Conservation (phyloP, 2,329 filamentous ascomycete genomes). For the Chaetothyriales sp. region DNA sequence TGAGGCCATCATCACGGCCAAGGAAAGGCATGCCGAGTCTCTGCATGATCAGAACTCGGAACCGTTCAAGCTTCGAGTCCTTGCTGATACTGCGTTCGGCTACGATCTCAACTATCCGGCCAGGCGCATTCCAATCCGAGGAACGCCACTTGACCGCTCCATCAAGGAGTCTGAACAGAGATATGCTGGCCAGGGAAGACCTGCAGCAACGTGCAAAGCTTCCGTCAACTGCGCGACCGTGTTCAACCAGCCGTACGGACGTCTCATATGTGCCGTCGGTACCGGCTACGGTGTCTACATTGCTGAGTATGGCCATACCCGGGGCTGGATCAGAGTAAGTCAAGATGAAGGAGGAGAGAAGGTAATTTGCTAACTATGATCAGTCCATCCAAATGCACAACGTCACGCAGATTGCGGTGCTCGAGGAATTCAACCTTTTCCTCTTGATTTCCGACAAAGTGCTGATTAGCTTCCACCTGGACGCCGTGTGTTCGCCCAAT, state of each 20-base stretch:
- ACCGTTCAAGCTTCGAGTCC: slow-evolving; percentile 78
- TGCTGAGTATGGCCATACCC: slow-evolving; percentile 72
- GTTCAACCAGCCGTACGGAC: slow-evolving; percentile 66
- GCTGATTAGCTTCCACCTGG: slow-evolving; percentile 83
- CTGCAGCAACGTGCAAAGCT: slow-evolving; percentile 67
- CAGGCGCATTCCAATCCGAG: slow-evolving; percentile 60
- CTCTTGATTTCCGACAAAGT: slow-evolving; percentile 82
- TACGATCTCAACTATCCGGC: slow-evolving; percentile 44
- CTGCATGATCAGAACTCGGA: slow-evolving; percentile 87
- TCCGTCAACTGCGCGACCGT: slow-evolving; percentile 85
- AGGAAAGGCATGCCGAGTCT: slow-evolving; percentile 80
- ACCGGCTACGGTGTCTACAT: slow-evolving; percentile 91
- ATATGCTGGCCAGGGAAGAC: slow-evolving; percentile 48
- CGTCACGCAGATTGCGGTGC: slow-evolving; percentile 83
- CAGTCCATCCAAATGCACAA: slow-evolving; percentile 60
- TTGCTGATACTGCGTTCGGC: slow-evolving; percentile 82
- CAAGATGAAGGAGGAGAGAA: slow-evolving; percentile 7
- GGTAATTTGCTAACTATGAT: slow-evolving; percentile 19
- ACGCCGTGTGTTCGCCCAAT: slow-evolving; percentile 51
- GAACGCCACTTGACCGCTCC: slow-evolving; percentile 80
- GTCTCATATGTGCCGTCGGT: slow-evolving; percentile 79
- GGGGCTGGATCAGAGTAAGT: slow-evolving; percentile 77
- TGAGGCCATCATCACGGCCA: slow-evolving; percentile 82
- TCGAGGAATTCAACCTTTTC: slow-evolving; percentile 91
- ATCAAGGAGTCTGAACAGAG: slow-evolving; percentile 74